Base-by-base conservation (phyloP, 768 basidiomycete species). In the Amanita muscaria region DNA sequence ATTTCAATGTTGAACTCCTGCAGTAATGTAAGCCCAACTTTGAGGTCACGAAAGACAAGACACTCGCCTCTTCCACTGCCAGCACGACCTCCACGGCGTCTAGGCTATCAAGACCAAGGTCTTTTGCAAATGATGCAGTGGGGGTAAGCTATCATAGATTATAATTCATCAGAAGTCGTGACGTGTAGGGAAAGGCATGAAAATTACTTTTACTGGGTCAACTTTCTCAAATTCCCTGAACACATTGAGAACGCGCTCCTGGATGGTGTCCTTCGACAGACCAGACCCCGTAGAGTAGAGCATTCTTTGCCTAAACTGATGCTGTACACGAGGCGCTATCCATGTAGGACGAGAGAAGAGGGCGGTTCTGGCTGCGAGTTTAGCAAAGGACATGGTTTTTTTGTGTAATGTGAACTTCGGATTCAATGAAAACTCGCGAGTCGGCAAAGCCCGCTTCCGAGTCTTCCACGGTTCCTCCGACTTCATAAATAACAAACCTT, bases 1-100 rank as follows among this genome's bases (percentile, higher is more conserved):
- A 99, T 99, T 66, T 98, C 96, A 60, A 99, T 93, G 22, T 78
- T 74, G 62, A 99, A 99, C 59, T 98, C 96, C 90, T 98, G 55
- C 27, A 14, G 44, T 48, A 44, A 15, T 33, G 44, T 36, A 16
- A n/a, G 41, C 11, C 48, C 16, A 15, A 9, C 23, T 24, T 25
- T 14, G 25, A 39, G 23, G 45, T 25, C 22, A 45, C 32, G 45
- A 40, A 33, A 15, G 29, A 18, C 19, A 51, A 41, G 16, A 43
- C 22, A 34, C 59, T 18, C 53, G 80, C 84, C 78, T 92, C 96
- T 68, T 99, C 96, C 53, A 99, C 84, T 31, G 94, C 91, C 92
- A 99, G 96, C 56, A 98, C 88, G 21, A 97, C 92, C 64, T 99
- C 96, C 15, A 99, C 93, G 15, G 92, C 78, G 63, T 99, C 96